Evolutionary conservation across 2,329 filamentous ascomycete species (phyloP), one percentile per base, ranked within the genome.

Genomic region (Emydomyces testavorans): DNA sequence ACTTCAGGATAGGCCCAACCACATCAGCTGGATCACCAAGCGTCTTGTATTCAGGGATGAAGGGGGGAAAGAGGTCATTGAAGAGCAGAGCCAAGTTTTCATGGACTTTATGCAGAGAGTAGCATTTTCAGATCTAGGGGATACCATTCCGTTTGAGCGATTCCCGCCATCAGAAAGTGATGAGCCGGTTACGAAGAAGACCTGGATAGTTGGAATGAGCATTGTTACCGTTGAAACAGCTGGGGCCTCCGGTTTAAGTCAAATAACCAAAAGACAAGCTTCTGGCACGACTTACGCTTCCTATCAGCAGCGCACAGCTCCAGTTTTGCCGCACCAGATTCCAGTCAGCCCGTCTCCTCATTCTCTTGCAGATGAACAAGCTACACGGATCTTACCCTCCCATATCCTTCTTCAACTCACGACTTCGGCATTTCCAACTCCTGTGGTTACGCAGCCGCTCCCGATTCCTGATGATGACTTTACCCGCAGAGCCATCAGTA

Each of bases 71-170:
- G 80, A 86, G 48, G 78, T 76, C 40, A 77, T 89, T 28, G 90
- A 96, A 61, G 90, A 98, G 63, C 90, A 95, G 64, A 90, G 88
- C 4, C 77, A 94, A 56, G 88, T 94, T 28, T 92, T 92, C 6
- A 80, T 96, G 47, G 92, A 98, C 63, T 87, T 96, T 65, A 89
- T 95, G 83, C 87, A 92, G 61, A 77, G 88, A 58, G 83, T 88
- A 15, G 80, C 87, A 1, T 94, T 83, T 61, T 86, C 87, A 0
- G 86, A 94, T 61, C 77, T 86, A 28, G 85, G 89, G 52, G 85
- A 94, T 59, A 72, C 70, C 3, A 61, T 68, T 42, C 67, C 66
- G 8, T 68, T 63, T 41, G 61, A 66, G 20, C 63, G 59, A 4
- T 69, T 70, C 32, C 62, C 66, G 10, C 66, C 66, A 8, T 63